Percentiles rank a stretch among this genome's conserved stretches.
phyloP scores from a whole-genome alignment of 768 basidiomycete species.

The Krasilnikovozyma curviuscula region DNA sequence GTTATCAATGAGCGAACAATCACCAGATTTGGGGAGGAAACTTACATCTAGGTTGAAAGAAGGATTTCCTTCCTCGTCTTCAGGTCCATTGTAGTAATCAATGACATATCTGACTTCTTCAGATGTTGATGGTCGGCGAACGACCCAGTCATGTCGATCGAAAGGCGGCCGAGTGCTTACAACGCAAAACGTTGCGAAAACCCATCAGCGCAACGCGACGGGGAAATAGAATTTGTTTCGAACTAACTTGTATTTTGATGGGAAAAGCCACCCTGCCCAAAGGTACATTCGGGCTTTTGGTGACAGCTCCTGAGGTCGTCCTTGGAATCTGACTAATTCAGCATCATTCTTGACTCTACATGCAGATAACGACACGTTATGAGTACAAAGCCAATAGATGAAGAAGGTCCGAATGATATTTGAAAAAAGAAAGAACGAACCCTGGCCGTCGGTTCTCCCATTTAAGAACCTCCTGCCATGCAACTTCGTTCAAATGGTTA shows the following conservation, averaged over 20 bases:
- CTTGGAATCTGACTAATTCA: slow-evolving; percentile 65
- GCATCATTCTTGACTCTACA: slow-evolving; percentile 41
- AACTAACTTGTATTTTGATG: slow-evolving; percentile 69
- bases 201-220: background rate
- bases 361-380: background rate
- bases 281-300: slow-evolving; percentile 81
- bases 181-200: background rate
- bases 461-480: slow-evolving; percentile 80
- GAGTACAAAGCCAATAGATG: background rate
- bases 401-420: slow-evolving; percentile 6
- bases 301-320: slow-evolving; percentile 76
- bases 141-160: slow-evolving; percentile 94
- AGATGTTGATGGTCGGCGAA: slow-evolving; percentile 47
- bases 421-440: slow-evolving; percentile 29
- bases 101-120: slow-evolving; percentile 80
- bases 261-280: slow-evolving; percentile 72
- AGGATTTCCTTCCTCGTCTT: slow-evolving; percentile 73
- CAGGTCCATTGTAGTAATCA: slow-evolving; percentile 90
- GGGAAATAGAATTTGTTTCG: background rate
- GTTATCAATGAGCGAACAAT: no score
- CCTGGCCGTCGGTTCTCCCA: slow-evolving; percentile 60
- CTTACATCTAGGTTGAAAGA: slow-evolving; percentile 93
- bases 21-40: no score
- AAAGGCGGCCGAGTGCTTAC: slow-evolving; percentile 75
- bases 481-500: slow-evolving; percentile 90